phyloP scores from a whole-genome alignment of 345 rosid species.

The Lepidium africanum region DNA sequence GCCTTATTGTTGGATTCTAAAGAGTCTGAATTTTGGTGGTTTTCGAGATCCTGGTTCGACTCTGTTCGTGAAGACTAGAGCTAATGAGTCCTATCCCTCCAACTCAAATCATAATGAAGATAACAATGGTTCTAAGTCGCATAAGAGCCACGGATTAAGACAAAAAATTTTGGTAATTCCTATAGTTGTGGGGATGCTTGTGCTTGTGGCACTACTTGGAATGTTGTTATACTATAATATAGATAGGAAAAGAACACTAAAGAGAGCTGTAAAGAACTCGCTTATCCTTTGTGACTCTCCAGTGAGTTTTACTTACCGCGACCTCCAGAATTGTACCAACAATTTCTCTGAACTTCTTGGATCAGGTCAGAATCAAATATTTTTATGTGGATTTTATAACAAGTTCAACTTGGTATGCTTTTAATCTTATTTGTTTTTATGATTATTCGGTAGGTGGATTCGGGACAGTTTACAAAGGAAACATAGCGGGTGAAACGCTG shows the following conservation, averaged over 20 bases:
- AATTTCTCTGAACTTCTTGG: conserved; percentile 76
- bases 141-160: conserved; percentile 10
- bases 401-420: not conserved
- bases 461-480: conserved; percentile 70
- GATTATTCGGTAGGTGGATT: conserved; percentile 49
- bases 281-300: conserved; percentile 61
- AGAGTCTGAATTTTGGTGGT: conserved; percentile 70
- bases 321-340: conserved; percentile 54
- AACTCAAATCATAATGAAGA: conserved; percentile 4
- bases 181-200: conserved; percentile 48
- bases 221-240: conserved; percentile 56
- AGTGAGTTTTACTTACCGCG: conserved; percentile 56
- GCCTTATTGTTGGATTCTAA: conserved; percentile 84
- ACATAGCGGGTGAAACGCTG: conserved; percentile 32
- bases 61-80: conserved; percentile 55
- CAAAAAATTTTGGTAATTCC: conserved; percentile 55
- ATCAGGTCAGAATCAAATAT: conserved; percentile 40
- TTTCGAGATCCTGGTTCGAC: conserved; percentile 72
- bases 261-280: conserved; percentile 45
- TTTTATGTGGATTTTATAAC: not conserved
- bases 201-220: conserved; percentile 57
- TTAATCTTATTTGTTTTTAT: not conserved
- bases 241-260: conserved; percentile 45
- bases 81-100: conserved; percentile 35
- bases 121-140: not conserved